Percentiles rank a stretch among this genome's conserved stretches.
These are phyloP conservation scores for Cryptococcus wingfieldii DNA, from an alignment of 1,284 basidiomycete species.

Conservation along the genomic window DNA sequence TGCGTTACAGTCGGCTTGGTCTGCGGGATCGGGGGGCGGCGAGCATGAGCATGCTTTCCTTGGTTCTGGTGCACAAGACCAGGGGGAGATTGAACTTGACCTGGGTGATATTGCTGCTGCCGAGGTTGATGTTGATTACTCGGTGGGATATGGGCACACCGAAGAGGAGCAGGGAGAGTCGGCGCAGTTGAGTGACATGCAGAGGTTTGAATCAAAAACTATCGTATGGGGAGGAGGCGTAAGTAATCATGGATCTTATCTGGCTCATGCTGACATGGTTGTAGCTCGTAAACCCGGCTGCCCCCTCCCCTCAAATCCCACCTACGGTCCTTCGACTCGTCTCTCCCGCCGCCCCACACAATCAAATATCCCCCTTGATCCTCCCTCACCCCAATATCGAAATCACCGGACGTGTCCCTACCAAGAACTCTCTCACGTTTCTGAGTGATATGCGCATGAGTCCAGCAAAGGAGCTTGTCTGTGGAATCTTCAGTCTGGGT, in stretches of 20 bases:
- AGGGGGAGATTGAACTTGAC: conserved; percentile 33
- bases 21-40: not conserved
- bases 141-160: conserved; percentile 4
- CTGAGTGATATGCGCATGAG: conserved; percentile 70
- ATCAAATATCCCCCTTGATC: conserved; percentile 21
- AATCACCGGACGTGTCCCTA: conserved; percentile 65
- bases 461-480: conserved; percentile 70
- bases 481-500: conserved; percentile 63
- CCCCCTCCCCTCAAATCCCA: conserved; percentile 12
- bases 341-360: conserved; percentile 1
- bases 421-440: conserved; percentile 67
- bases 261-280: not conserved
- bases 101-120: conserved; percentile 34
- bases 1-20: too few species aligned
- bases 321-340: conserved; percentile 21
- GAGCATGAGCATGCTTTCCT: not conserved
- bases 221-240: conserved; percentile 35
- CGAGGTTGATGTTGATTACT: conserved; percentile 8
- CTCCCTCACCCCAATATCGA: conserved; percentile 30
- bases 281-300: conserved; percentile 30
- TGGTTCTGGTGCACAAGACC: conserved; percentile 4
- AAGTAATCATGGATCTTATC: conserved; percentile 7
- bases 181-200: conserved; percentile 7
- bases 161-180: not conserved
- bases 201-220: conserved; percentile 19